Conservation (phyloP, 2,329 filamentous ascomycete species). For the Penicillium palitans region DNA sequence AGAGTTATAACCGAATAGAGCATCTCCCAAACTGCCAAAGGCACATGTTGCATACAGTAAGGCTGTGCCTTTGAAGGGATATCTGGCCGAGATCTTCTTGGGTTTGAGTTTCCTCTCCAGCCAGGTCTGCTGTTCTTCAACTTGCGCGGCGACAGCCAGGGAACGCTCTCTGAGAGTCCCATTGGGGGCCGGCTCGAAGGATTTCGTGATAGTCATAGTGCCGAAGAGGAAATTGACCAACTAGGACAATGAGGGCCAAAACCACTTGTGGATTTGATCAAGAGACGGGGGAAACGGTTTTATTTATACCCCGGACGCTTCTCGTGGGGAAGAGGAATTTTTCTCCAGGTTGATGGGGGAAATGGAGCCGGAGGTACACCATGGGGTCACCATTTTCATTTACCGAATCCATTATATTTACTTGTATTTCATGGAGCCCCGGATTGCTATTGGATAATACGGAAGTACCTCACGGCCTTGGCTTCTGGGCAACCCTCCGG, state of each 20-base stretch:
- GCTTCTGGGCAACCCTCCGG: not conserved
- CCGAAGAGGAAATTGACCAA: not conserved
- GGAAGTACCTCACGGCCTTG: not conserved
- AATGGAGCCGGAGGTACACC: not conserved
- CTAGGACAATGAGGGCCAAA: not conserved
- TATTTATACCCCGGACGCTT: conserved; percentile 23
- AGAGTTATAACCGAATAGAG: conserved; percentile 46
- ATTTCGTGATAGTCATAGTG: conserved; percentile 7
- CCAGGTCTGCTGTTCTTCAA: conserved; percentile 31
- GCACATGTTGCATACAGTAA: conserved; percentile 43
- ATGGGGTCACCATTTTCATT: not conserved
- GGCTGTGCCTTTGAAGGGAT: conserved; percentile 40
- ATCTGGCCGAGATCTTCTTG: conserved; percentile 37
- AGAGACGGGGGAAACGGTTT: not conserved
- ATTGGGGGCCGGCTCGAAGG: conserved; percentile 8
- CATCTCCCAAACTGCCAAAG: conserved; percentile 45
- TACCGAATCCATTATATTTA: not conserved
- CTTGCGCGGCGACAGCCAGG: conserved; percentile 25
- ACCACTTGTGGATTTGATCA: not conserved
- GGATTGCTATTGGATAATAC: not conserved
- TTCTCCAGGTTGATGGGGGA: conserved; percentile 17
- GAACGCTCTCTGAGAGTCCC: conserved; percentile 25
- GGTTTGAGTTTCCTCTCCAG: conserved; percentile 41
- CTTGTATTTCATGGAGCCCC: not conserved
- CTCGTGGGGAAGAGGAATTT: conserved; percentile 15